Evolutionary conservation across 2,329 filamentous ascomycete genomes (phyloP), one percentile per base, ranked within the genome.

Genomic region (Paecilomyces sp.): DNA sequence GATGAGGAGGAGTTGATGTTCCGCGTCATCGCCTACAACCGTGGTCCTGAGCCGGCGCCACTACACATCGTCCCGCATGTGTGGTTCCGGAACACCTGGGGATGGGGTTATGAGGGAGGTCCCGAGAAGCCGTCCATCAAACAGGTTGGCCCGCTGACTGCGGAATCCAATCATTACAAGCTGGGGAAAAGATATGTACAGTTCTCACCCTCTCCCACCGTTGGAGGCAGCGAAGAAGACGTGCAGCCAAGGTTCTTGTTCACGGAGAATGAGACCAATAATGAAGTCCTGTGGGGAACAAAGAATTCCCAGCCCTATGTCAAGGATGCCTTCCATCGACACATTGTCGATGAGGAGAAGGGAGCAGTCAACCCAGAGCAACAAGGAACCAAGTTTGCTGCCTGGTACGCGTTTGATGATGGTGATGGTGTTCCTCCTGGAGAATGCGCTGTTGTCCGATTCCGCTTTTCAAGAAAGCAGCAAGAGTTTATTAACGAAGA

Each of bases 31-130:
- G 93, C 92, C 53, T 97, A 94, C 88, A 97, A 97, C 72, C 86
- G 94, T 67, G 93, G 94, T 15, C 90, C 91, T 6, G 91, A 97
- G 57, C 86, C 91, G 13, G 93, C 94, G 13, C 92, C 92, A 24
- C 80, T 97, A 58, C 94, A 97, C 75, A 96, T 97, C 69, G 80
- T 97, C 52, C 93, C 93, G 8, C 94, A 97, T 62, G 86, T 96
- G 57, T 97, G 92, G 91, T 97, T 97, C 80, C 87, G 93, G 64
- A 97, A 97, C 74, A 97, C 92, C 2, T 97, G 94, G 94, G 85
- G 89, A 47, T 97, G 93, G 93, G 93, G 92, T 24, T 85, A 89
- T 63, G 90, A 96, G 70, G 74, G 85, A 11, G 79, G 82, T 31
- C 85, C 89, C 56, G 87, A 88, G 73, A 96, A 95, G 77, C 94